Evolutionary conservation across 1,139 yeast genomes (phyloP), one percentile per base, ranked within the genome.

Genomic region (Meyerozyma smithsonii): DNA sequence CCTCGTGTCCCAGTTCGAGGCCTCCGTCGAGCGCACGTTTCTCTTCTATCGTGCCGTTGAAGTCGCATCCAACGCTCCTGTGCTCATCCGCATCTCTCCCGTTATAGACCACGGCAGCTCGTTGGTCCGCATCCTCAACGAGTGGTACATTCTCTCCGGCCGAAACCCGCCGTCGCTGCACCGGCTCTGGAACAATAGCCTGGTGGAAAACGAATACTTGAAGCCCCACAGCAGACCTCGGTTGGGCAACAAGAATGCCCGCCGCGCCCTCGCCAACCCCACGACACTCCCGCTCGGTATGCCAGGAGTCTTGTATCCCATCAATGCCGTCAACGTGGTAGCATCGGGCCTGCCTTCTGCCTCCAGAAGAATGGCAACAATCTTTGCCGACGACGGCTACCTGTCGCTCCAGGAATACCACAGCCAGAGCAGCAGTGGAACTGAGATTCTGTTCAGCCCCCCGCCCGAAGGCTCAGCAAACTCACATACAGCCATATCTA

Each of bases 141-240:
- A 64, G 46, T 65, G 71, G 71, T 61, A 60, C 45, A 36, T 62
- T 11, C 48, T 64, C 7, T 58, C 64, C 14, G 66, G 64, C 1
- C 32, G 36, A 11, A 56, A 58, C 28, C 48, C 49, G 5, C 55
- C 58, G 1, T 20, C 32, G 2, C 28, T 39, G 4, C 59, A 52
- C 36, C 41, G 61, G 6, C 34, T 50, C 11, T 52, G 58, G 48
- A 38, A 54, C 11, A 58, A 56, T 37, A 49, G 46, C 12, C 42
- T 46, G 19, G 42, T 54, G 8, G 38, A 43, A n/a, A 53, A 55
- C 35, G 42, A 42, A 5, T 55, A 46, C 39, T 33, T 46, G n/a
- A 28, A 43, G 11, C 44, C 50, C 5, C 40, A 41, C 20, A 44
- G 39, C 8, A 14, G 36, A 4, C 35, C 35, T 5, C 34, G 40